Evolutionary conservation across 345 rosid species (phyloP), one percentile per base, ranked within the genome.

Genomic region (Brassica incana): DNA sequence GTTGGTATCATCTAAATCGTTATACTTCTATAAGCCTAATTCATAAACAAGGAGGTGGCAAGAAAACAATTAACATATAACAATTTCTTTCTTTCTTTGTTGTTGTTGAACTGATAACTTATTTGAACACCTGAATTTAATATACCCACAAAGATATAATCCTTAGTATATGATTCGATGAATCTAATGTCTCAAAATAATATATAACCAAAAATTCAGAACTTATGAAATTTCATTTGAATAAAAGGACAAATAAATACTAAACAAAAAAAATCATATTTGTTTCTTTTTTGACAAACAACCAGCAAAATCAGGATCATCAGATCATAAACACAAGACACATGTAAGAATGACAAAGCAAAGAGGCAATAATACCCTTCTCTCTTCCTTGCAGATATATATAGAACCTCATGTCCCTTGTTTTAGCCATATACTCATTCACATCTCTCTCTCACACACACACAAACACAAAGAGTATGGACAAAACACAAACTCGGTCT

Each of bases 401-500:
- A 61, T 0, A 62, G 15, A 32, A n/a, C 45, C 38, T 10, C 38
- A 5, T 64, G 16, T 68, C 72, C 50, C 9, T 43, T 36, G 65
- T 23, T 20, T 20, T 54, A 27, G 2, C 77, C 36, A 73, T 6
- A 54, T 7, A 52, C 58, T 52, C 58, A 2, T 18, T 52, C 58
- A 4, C 18, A 15, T 52, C 61, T 54, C 25, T 50, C 56, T 50
- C 56, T 50, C 18, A 6, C 3, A 10, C 52, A 10, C 36, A 33
- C 23, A 20, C 23, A 20, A 33, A 11, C 5, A 48, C 16, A 11
- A 5, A 48, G 20, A 60, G 4, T 50, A 68, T 80, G 80, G 77
- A 59, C 69, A 71, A 71, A 81, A 66, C 69, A 32, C 71, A 81
- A 81, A 75, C 83, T 71, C 71, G 80, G 58, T 59, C 60, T 15